Evolutionary conservation across 805 yeast species (phyloP).

Genomic region (Nakazawaea ishiwadae): DNA sequence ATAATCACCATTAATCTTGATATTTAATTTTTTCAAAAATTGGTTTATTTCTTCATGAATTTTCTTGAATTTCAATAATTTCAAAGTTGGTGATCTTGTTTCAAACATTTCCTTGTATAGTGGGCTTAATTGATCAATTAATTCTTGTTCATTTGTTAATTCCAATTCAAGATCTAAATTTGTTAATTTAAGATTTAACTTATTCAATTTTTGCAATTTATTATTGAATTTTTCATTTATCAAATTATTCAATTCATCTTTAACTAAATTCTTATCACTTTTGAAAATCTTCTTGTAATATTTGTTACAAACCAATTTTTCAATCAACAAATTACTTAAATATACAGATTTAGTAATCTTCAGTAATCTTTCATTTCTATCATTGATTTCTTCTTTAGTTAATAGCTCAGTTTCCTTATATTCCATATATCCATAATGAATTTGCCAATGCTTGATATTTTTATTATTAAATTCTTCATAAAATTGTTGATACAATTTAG

Average conservation of each 20-base stretch:
- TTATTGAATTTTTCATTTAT: constrained; percentile 22
- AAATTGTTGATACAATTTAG: constrained; percentile 29
- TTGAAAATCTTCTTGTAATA: constrained; percentile 28
- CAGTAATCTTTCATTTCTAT: neutral
- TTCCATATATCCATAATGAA: constrained; percentile 12
- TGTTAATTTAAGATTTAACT: constrained; percentile 20
- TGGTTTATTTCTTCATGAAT: constrained; percentile 25
- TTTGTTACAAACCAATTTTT: constrained; percentile 27
- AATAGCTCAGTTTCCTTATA: constrained; percentile 8
- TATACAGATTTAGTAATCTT: constrained; percentile 17
- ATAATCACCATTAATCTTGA: constrained; percentile 27
- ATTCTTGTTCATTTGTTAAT: constrained; percentile 19
- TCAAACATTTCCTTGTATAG: constrained; percentile 26
- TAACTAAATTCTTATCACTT: constrained; percentile 24
- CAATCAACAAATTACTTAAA: constrained; percentile 24
- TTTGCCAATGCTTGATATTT: constrained; percentile 16
- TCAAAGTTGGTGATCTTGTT: constrained; percentile 29
- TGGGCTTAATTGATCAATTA: constrained; percentile 21
- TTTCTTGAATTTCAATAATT: constrained; percentile 24
- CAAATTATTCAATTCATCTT: constrained; percentile 25
- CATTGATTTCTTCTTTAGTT: constrained; percentile 11
- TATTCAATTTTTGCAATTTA: constrained; percentile 23
- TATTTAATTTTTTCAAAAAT: constrained; percentile 18
- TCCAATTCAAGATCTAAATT: constrained; percentile 25
- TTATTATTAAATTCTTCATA: constrained; percentile 23